Evolutionary conservation across 2,329 filamentous ascomycete genomes (phyloP), one percentile per base, ranked within the genome.

Genomic region (Beauveria sp.): DNA sequence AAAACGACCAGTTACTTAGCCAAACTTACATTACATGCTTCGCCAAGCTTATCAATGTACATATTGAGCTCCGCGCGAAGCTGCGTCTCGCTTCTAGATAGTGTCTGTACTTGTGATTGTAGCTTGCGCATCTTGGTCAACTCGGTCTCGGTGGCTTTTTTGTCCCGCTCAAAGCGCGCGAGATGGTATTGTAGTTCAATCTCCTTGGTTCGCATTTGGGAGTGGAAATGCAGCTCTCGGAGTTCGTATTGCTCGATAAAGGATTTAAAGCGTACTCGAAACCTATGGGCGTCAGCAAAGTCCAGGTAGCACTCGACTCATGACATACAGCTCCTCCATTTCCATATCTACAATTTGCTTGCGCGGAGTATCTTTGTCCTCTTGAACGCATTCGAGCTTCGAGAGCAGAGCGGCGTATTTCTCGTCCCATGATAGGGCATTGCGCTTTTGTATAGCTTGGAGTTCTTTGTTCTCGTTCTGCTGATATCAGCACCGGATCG

Each of bases 1-100:
- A 34, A 10, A 31, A 7, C 26, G 20, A 6, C 10, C 3, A 0
- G 2, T 18, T 2, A 24, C 20, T 10, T 31, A 1, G 31, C 4
- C 12, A 3, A 18, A 31, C 34, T 45, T 54, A 55, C 59, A 50
- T 55, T 49, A 38, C 59, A 75, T 85, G 96, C 93, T 90, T 99
- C 95, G 80, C 98, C 98, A 78, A 98, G 98, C 78, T 98, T 99
- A 73, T 99, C 95, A 28, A 97, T 93, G 70, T 99, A 99, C 69
- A 97, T 93, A 74, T 97, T 98, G 69, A 99, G 86, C 76, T 99
- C 95, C 69, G 91, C 96, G 64, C 95, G 83, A 61, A 99, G 82
- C 75, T 98, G 93, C 18, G 90, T 89, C 76, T 99, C 95, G 10
- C 93, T 98, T 75, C 96, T 95, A 42, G 92, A 95, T 73, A 98